Evolutionary conservation across 108 stramenopile species (phyloP).

Genomic region (Nitzschia putrida): DNA sequence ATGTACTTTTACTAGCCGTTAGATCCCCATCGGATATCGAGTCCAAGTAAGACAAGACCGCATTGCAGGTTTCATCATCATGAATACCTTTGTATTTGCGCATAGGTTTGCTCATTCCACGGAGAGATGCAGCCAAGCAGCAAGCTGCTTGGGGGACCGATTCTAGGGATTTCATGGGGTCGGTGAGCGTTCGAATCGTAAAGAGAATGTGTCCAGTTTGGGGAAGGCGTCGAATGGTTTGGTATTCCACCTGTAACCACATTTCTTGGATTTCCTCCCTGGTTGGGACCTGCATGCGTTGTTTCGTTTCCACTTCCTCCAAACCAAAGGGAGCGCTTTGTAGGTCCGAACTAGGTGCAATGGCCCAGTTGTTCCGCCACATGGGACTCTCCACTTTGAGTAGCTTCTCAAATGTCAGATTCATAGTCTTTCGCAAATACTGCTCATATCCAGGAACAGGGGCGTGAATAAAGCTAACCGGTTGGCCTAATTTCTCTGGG

Average conservation of each 20-base stretch:
- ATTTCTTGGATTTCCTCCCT: not conserved
- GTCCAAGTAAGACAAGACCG: not conserved
- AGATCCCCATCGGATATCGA: not conserved
- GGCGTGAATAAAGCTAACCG: slow-evolving; percentile 10
- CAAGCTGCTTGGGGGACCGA: not conserved
- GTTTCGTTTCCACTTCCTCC: not conserved
- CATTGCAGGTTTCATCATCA: not conserved
- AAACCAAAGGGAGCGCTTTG: not conserved
- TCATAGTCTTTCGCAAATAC: slow-evolving; percentile 4
- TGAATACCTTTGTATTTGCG: not conserved
- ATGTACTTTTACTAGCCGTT: no score
- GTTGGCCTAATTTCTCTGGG: slow-evolving; percentile 7
- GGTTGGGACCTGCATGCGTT: not conserved
- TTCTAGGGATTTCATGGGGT: slow-evolving; percentile 7
- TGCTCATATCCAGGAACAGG: slow-evolving; percentile 19
- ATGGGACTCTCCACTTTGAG: slow-evolving; percentile 3
- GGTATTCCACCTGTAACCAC: slow-evolving; percentile 14
- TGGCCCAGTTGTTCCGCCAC: slow-evolving; percentile 24
- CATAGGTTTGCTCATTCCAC: not conserved
- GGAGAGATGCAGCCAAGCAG: slow-evolving; percentile 12
- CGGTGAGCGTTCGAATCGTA: slow-evolving; percentile 4
- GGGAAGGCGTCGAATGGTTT: slow-evolving; percentile 18
- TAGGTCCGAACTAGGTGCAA: not conserved
- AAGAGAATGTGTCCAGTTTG: slow-evolving; percentile 5
- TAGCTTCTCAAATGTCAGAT: slow-evolving; percentile 12